Conservation (phyloP, 2,329 filamentous ascomycete species). For the Triangularia setosa region DNA sequence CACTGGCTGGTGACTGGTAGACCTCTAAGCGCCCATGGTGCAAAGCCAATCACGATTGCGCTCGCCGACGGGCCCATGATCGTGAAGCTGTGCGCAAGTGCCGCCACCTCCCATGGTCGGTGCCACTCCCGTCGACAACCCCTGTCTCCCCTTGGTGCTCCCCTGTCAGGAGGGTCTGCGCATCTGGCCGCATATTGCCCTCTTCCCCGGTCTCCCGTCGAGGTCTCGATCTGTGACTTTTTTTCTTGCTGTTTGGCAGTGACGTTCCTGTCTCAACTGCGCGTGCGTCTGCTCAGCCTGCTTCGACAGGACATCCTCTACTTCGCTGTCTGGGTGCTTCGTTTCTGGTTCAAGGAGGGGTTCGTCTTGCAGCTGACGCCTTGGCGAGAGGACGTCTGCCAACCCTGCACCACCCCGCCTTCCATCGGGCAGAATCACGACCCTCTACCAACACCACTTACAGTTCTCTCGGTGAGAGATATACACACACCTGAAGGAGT, state of each 20-base stretch:
- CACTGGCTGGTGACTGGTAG: conserved; percentile 19
- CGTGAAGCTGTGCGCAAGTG: conserved; percentile 12
- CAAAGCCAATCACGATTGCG: conserved; percentile 26
- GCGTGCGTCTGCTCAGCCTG: neutral
- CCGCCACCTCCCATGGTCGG: conserved; percentile 14
- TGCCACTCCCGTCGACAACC: conserved; percentile 9
- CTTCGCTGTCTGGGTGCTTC: conserved; percentile 1
- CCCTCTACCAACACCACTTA: neutral
- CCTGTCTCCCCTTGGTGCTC: conserved; percentile 16
- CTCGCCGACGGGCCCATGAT: conserved; percentile 1
- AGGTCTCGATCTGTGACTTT: conserved; percentile 8
- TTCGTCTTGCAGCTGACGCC: conserved; percentile 9
- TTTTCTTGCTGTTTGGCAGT: conserved; percentile 6
- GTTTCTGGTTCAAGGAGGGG: conserved; percentile 9
- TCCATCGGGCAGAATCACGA: neutral
- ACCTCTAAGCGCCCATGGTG: conserved; percentile 25
- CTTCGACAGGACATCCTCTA: neutral
- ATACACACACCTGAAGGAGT: neutral
- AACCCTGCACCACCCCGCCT: neutral
- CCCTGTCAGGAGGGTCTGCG: conserved; percentile 23
- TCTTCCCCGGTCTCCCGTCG: conserved; percentile 18
- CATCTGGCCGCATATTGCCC: conserved; percentile 31
- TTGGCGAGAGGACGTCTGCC: conserved; percentile 1
- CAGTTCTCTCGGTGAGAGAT: neutral
- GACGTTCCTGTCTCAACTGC: conserved; percentile 13